phyloP scores from a whole-genome alignment of 176 grass and related monocot genomes.

The Ensete ventricosum region DNA sequence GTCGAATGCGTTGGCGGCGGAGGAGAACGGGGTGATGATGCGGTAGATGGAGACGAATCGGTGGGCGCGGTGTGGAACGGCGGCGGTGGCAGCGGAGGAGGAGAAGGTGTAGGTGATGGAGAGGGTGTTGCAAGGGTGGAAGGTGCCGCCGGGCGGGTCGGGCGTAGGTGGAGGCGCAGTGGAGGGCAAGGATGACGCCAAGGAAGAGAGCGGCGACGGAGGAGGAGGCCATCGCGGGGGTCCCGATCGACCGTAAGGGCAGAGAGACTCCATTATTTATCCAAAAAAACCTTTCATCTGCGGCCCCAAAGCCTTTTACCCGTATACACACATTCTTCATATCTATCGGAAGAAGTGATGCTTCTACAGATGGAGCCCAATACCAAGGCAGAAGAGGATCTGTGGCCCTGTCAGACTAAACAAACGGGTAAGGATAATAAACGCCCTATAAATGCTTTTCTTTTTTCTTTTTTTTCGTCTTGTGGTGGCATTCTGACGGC shows the following conservation, averaged over 20 bases:
- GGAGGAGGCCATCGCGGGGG: not conserved
- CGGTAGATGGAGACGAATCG: not conserved
- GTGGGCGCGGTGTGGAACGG: not conserved
- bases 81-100: not conserved
- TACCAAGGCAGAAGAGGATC: too few species aligned
- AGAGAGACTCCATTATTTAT: too few species aligned
- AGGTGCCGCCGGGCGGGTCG: not conserved
- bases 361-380: too few species aligned
- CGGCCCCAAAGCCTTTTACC: too few species aligned
- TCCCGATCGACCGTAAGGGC: not conserved
- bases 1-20: not conserved
- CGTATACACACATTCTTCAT: too few species aligned
- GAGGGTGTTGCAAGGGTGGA: not conserved
- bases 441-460: too few species aligned
- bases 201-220: not conserved
- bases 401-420: too few species aligned
- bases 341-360: too few species aligned
- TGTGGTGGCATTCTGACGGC: too few species aligned
- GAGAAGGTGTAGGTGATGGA: not conserved
- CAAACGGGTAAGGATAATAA: too few species aligned
- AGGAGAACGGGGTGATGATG: not conserved
- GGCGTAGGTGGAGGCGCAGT: not conserved
- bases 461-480: too few species aligned
- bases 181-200: not conserved
- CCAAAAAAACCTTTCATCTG: too few species aligned